phyloP scores from a whole-genome alignment of 768 basidiomycete genomes.

The Hericium coralloides region DNA sequence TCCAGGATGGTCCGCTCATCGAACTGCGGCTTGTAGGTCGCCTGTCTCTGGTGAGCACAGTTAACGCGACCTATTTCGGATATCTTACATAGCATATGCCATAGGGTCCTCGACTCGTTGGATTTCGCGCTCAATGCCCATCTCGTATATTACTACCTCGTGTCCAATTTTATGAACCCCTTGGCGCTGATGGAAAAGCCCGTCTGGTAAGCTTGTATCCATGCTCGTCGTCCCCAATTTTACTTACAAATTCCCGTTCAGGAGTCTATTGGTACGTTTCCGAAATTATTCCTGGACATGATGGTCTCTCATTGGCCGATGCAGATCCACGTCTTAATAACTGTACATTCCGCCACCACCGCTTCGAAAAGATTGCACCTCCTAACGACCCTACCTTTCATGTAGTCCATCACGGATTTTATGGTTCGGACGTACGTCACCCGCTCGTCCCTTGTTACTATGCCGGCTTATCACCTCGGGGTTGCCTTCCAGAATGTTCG shows the following conservation, averaged over 20 bases:
- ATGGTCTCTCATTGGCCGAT: neutral
- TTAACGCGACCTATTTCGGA: slow-evolving; percentile 6
- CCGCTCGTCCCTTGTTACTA: neutral
- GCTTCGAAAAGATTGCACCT: neutral
- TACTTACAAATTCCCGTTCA: slow-evolving; percentile 12
- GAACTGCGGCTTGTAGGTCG: slow-evolving; percentile 21
- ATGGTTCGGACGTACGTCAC: slow-evolving; percentile 32
- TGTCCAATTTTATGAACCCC: slow-evolving; percentile 44
- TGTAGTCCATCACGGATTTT: slow-evolving; percentile 40
- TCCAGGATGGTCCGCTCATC: neutral
- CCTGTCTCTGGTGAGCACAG: slow-evolving; percentile 24
- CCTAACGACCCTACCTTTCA: neutral
- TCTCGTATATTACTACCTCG: slow-evolving; percentile 50
- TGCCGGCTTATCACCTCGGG: neutral
- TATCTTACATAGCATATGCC: neutral
- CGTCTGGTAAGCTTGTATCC: slow-evolving; percentile 35
- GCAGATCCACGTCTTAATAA: slow-evolving; percentile 46
- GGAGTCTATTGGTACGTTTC: slow-evolving; percentile 42
- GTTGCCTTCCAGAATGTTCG: slow-evolving; percentile 1
- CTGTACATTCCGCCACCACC: slow-evolving; percentile 28
- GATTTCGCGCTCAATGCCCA: slow-evolving; percentile 44
- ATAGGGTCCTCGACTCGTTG: slow-evolving; percentile 47
- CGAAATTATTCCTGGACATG: neutral
- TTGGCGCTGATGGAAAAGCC: slow-evolving; percentile 29
- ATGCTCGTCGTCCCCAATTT: neutral